phyloP scores from a whole-genome alignment of 2,329 filamentous ascomycete genomes.

The Incumbomyces delicatus region DNA sequence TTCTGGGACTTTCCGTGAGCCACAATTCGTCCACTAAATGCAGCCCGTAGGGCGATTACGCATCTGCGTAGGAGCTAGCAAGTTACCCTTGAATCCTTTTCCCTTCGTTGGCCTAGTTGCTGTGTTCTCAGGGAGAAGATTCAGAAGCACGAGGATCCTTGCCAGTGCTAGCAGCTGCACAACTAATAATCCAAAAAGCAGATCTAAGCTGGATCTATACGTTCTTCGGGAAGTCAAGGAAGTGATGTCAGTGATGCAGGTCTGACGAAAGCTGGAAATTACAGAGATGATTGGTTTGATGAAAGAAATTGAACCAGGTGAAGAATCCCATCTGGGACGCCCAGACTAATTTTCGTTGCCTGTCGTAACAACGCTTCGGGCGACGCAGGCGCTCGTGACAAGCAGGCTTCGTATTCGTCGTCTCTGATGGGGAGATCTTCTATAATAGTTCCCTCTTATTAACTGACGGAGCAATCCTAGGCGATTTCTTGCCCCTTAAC shows the following conservation, averaged over 20 bases:
- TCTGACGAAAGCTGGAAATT: background rate
- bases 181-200: too few relatives aligned
- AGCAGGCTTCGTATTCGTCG: too few relatives aligned
- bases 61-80: slow-evolving; percentile 2
- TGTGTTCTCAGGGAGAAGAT: background rate
- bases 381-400: too few relatives aligned
- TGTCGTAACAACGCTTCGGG: too few relatives aligned
- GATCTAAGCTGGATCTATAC: too few relatives aligned
- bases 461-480: slow-evolving; percentile 6
- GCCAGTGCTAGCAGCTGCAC: background rate
- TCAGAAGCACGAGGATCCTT: background rate
- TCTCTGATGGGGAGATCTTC: too few relatives aligned
- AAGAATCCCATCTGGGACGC: background rate
- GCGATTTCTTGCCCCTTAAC: slow-evolving; percentile 6
- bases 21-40: slow-evolving; percentile 7
- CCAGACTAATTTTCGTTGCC: too few relatives aligned
- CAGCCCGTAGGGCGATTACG: background rate
- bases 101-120: background rate
- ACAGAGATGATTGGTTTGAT: background rate
- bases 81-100: background rate
- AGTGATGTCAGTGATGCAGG: background rate
- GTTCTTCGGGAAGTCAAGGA: background rate
- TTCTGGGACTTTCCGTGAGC: background rate
- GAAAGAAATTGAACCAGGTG: background rate
- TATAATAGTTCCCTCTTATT: too few relatives aligned